These are phyloP conservation scores for Heterobasidion irregulare DNA, from an alignment of 1,284 basidiomycete genomes.

Conservation along the genomic window DNA sequence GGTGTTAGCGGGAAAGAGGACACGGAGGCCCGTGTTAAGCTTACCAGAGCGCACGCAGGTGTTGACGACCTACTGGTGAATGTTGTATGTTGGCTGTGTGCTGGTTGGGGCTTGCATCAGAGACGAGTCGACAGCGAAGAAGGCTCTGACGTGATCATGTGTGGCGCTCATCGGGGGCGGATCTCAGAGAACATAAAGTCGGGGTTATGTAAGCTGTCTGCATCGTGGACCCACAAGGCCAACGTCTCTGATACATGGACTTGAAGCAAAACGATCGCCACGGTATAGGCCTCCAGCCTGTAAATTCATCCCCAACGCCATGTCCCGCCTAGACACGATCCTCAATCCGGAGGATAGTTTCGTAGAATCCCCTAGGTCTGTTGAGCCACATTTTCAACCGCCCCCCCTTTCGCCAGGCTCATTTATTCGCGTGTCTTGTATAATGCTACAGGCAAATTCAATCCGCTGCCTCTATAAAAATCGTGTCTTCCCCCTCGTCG, in stretches of 20 bases:
- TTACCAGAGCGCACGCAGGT: neutral
- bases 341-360: conserved; percentile 24
- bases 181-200: conserved; percentile 16
- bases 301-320: conserved; percentile 1
- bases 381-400: neutral
- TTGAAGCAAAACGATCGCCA: neutral
- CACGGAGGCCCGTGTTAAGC: too few relatives aligned
- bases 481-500: conserved; percentile 15
- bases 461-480: conserved; percentile 4
- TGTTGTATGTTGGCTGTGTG: too few relatives aligned
- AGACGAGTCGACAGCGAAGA: neutral
- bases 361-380: conserved; percentile 19
- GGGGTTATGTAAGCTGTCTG: conserved; percentile 13
- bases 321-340: conserved; percentile 26
- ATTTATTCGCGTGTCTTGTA: neutral
- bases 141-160: neutral
- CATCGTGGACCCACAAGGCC: conserved; percentile 26
- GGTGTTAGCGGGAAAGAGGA: too few relatives aligned
- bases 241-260: conserved; percentile 12
- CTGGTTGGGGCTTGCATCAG: too few relatives aligned
- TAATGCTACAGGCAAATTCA: neutral
- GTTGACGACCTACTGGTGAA: neutral
- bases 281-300: conserved; percentile 6
- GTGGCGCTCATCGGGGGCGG: conserved; percentile 7
- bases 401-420: neutral